A percentile compares a stretch with the other conserved stretches of the same genome.
Evolutionary conservation across 768 basidiomycete species (phyloP).

Genomic region (Amanita subjunquillea): DNA sequence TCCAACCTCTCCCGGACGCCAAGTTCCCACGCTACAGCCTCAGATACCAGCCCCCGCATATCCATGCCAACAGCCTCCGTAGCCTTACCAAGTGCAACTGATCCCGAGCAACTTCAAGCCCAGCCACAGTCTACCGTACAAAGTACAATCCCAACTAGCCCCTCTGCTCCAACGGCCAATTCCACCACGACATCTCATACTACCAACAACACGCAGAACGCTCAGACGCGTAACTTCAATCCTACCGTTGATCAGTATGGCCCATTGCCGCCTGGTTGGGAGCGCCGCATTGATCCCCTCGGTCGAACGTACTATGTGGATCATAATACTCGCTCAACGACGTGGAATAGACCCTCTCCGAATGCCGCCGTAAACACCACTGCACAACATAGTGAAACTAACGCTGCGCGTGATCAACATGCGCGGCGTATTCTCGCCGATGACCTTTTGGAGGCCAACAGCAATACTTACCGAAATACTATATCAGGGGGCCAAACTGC

Average conservation of each 20-base stretch:
- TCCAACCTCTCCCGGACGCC: constrained; percentile 47
- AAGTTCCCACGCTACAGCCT: constrained; percentile 53
- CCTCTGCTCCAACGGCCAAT: constrained; percentile 6
- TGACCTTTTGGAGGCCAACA: constrained; percentile 72
- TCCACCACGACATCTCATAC: constrained; percentile 5
- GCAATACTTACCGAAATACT: constrained; percentile 24
- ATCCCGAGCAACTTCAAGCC: constrained; percentile 15
- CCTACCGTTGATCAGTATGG: constrained; percentile 93
- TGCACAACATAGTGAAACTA: constrained; percentile 67
- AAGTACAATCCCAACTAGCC: constrained; percentile 10
- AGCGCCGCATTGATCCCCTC: constrained; percentile 92
- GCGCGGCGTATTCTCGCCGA: constrained; percentile 76
- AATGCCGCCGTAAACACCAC: constrained; percentile 65
- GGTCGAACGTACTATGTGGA: constrained; percentile 98
- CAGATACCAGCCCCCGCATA: constrained; percentile 30
- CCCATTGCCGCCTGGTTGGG: constrained; percentile 87
- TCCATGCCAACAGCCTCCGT: constrained; percentile 14
- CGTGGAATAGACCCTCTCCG: constrained; percentile 88
- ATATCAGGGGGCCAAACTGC: constrained; percentile 22
- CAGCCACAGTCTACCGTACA: constrained; percentile 6
- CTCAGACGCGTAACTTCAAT: constrained; percentile 78
- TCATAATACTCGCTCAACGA: constrained; percentile 94
- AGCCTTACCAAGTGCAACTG: constrained; percentile 13
- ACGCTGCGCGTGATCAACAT: constrained; percentile 81
- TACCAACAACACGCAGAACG: constrained; percentile 25